Conservation (phyloP, 2,329 filamentous ascomycete genomes). For the Hypoxylon sp. region DNA sequence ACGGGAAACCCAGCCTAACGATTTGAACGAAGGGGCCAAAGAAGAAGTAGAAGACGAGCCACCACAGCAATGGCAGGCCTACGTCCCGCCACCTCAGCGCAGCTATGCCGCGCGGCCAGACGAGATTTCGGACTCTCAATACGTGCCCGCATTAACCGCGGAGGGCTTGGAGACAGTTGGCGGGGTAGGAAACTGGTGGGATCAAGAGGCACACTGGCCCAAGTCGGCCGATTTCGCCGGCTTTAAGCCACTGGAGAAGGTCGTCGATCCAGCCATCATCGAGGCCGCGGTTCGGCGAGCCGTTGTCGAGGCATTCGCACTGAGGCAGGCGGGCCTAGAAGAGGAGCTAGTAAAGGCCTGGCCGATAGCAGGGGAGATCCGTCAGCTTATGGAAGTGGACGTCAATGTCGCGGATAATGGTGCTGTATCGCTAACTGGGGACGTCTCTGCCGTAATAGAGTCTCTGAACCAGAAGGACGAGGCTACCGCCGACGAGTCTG, state of each 20-base stretch:
- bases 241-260: conserved; percentile 57
- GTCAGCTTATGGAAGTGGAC: conserved; percentile 53
- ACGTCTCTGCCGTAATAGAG: conserved; percentile 53
- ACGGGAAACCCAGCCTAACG: conserved; percentile 8
- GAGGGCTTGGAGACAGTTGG: conserved; percentile 63
- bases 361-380: conserved; percentile 50
- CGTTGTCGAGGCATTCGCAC: conserved; percentile 64
- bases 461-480: conserved; percentile 51
- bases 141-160: conserved; percentile 61
- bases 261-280: conserved; percentile 59
- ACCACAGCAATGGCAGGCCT: conserved; percentile 11
- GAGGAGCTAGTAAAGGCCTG: conserved; percentile 44
- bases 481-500: conserved; percentile 12
- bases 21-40: conserved; percentile 4
- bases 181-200: conserved; percentile 66
- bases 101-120: conserved; percentile 48
- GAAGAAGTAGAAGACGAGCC: conserved; percentile 7
- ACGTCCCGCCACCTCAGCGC: conserved; percentile 42
- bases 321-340: conserved; percentile 53
- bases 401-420: conserved; percentile 57
- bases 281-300: conserved; percentile 64
- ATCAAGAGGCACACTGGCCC: conserved; percentile 65
- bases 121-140: conserved; percentile 54
- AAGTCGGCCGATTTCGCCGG: conserved; percentile 58
- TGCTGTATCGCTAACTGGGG: conserved; percentile 55